phyloP scores from a whole-genome alignment of 768 basidiomycete species.

The Suillus sp. region DNA sequence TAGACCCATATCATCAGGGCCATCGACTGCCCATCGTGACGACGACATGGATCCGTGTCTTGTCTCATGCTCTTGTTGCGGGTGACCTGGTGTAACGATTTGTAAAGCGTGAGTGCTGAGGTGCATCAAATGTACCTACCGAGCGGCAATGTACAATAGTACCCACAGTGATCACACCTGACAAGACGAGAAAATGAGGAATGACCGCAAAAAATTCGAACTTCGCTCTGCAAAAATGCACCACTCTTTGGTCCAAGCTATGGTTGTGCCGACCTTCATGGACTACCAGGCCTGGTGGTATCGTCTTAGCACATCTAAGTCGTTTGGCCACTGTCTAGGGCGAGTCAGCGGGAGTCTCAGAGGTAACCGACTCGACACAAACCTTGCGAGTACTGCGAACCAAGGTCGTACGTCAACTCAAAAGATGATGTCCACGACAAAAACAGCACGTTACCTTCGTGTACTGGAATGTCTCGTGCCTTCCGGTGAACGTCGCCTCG shows the following conservation, averaged over 20 bases:
- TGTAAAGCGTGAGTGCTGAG: neutral
- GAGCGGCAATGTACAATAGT: constrained; percentile 58
- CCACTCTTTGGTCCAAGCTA: constrained; percentile 42
- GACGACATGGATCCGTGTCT: constrained; percentile 64
- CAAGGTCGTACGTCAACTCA: neutral
- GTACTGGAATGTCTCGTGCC: constrained; percentile 62
- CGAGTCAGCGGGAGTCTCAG: neutral
- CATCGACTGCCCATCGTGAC: constrained; percentile 58
- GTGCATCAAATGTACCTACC: constrained; percentile 36
- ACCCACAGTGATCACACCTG: constrained; percentile 58
- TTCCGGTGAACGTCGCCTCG: constrained; percentile 61
- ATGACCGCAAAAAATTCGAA: constrained; percentile 24
- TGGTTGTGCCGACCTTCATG: constrained; percentile 55
- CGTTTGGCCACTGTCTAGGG: constrained; percentile 47
- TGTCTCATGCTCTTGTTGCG: constrained; percentile 63
- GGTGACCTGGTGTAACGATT: constrained; percentile 42
- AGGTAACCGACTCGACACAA: neutral
- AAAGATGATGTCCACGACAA: neutral
- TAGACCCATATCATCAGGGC: constrained; percentile 46
- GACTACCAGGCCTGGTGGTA: constrained; percentile 43
- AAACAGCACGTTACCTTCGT: constrained; percentile 49
- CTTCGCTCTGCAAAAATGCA: constrained; percentile 59
- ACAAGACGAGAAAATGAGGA: neutral
- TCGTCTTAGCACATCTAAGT: constrained; percentile 48
- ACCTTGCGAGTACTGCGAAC: constrained; percentile 56